Evolutionary conservation across 306 rosid species (phyloP).

Genomic region (Ziziphus jujuba): DNA sequence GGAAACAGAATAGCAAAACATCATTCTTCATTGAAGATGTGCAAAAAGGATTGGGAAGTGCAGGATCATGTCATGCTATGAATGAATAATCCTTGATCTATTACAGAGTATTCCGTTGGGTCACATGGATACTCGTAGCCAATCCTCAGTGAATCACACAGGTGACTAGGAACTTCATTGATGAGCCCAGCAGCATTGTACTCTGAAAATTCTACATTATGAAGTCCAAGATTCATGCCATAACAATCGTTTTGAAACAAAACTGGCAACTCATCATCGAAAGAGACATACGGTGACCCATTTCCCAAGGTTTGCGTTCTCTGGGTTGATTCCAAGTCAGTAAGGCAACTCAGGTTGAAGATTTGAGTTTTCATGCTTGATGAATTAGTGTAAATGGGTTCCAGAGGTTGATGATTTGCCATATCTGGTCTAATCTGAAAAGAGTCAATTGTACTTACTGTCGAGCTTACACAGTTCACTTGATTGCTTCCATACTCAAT

Average conservation of each 20-base stretch:
- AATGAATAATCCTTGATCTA: conserved; percentile 81
- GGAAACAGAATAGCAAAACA: conserved; percentile 36
- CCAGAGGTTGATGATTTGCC: conserved; percentile 46
- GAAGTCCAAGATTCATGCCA: conserved; percentile 51
- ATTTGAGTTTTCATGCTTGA: conserved; percentile 52
- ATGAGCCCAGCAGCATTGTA: conserved; percentile 53
- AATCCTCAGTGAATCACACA: conserved; percentile 52
- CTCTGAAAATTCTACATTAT: conserved; percentile 52
- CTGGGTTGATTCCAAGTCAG: conserved; percentile 51
- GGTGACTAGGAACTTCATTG: conserved; percentile 54
- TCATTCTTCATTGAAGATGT: conserved; percentile 36
- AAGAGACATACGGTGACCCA: conserved; percentile 41
- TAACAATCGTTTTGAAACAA: conserved; percentile 53
- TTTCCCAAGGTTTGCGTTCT: conserved; percentile 48
- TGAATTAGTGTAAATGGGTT: conserved; percentile 42
- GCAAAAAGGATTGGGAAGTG: conserved; percentile 22
- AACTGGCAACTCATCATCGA: conserved; percentile 63
- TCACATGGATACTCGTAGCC: conserved; percentile 45
- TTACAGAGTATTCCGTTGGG: conserved; percentile 54
- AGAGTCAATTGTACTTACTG: conserved; percentile 39
- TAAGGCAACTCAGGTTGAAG: conserved; percentile 40
- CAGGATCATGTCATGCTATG: conserved; percentile 56
- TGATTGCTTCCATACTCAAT: conserved; percentile 44
- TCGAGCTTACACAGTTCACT: conserved; percentile 39
- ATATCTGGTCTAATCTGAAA: conserved; percentile 44